Evolutionary conservation across 2,329 filamentous ascomycete species (phyloP).

Genomic region (Raffaelea ambrosiae): DNA sequence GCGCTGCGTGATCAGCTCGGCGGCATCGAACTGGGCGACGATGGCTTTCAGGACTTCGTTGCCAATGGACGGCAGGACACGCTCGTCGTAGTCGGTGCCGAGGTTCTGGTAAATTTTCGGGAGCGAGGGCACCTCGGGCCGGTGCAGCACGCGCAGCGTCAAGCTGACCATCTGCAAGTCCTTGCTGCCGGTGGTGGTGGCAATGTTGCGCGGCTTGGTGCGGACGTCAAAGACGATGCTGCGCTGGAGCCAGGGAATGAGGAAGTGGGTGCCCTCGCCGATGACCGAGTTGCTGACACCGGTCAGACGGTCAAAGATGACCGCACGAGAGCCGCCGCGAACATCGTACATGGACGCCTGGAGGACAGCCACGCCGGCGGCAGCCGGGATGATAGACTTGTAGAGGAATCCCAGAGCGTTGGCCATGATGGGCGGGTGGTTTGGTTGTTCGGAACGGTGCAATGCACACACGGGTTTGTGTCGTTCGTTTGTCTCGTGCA

Average conservation of each 20-base stretch:
- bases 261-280: slow-evolving; percentile 95
- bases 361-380: slow-evolving; percentile 57
- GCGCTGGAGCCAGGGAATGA: slow-evolving; percentile 91
- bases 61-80: slow-evolving; percentile 94
- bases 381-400: slow-evolving; percentile 63
- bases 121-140: slow-evolving; percentile 84
- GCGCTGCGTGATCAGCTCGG: slow-evolving; percentile 96
- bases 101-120: slow-evolving; percentile 99
- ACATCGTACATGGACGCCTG: slow-evolving; percentile 93
- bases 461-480: background rate
- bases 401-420: slow-evolving; percentile 54
- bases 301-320: slow-evolving; percentile 91
- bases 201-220: slow-evolving; percentile 95
- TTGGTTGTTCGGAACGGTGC: background rate
- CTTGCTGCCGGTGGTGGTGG: slow-evolving; percentile 95
- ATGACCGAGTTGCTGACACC: slow-evolving; percentile 90
- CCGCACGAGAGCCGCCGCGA: slow-evolving; percentile 84
- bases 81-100: slow-evolving; percentile 96
- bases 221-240: slow-evolving; percentile 95
- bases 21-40: slow-evolving; percentile 96
- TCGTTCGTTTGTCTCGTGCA: too few relatives aligned
- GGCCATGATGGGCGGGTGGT: slow-evolving; percentile 43
- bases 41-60: slow-evolving; percentile 99
- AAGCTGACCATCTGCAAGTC: slow-evolving; percentile 99
- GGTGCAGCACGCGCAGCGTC: slow-evolving; percentile 88